phyloP scores from a whole-genome alignment of 352 stramenopile species.

The Pythium diclinum region DNA sequence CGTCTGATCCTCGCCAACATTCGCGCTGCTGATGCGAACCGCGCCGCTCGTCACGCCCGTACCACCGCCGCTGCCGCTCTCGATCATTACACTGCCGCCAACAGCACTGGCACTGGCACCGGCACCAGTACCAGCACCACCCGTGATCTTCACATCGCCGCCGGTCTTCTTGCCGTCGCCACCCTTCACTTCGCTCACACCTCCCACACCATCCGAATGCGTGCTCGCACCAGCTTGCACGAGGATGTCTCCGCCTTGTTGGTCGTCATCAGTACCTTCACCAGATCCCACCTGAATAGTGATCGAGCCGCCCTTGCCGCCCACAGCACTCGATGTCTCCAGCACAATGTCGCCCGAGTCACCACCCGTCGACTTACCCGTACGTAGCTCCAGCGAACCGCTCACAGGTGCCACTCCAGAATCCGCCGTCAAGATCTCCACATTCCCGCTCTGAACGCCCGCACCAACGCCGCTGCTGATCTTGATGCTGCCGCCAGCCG shows the following conservation, averaged over 20 bases:
- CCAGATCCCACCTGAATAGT: slow-evolving; percentile 8
- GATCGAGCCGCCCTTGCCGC: slow-evolving; percentile 13
- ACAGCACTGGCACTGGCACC: too few relatives aligned
- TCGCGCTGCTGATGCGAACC: background rate
- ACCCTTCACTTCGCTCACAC: background rate
- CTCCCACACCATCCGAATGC: slow-evolving; percentile 6
- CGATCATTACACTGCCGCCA: slow-evolving; percentile 2
- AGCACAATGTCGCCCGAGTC: slow-evolving; percentile 7
- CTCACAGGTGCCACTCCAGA: slow-evolving; percentile 1
- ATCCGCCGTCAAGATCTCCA: slow-evolving; percentile 2
- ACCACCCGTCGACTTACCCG: background rate
- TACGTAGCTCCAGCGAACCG: slow-evolving; percentile 7
- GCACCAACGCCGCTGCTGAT: background rate
- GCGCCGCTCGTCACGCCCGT: slow-evolving; percentile 4
- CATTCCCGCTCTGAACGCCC: slow-evolving; percentile 7
- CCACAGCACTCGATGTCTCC: slow-evolving; percentile 1
- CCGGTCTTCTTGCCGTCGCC: background rate
- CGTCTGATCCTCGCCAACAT: too few relatives aligned
- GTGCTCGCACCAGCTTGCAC: slow-evolving; percentile 7
- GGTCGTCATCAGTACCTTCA: background rate
- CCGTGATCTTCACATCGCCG: background rate
- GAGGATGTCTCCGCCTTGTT: slow-evolving; percentile 8
- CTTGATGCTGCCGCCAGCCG: slow-evolving; percentile 8
- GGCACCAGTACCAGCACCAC: too few relatives aligned
- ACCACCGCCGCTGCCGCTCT: slow-evolving; percentile 6